Evolutionary conservation across 2,329 filamentous ascomycete species (phyloP), one percentile per base, ranked within the genome.

Genomic region (Phialophora chinensis): DNA sequence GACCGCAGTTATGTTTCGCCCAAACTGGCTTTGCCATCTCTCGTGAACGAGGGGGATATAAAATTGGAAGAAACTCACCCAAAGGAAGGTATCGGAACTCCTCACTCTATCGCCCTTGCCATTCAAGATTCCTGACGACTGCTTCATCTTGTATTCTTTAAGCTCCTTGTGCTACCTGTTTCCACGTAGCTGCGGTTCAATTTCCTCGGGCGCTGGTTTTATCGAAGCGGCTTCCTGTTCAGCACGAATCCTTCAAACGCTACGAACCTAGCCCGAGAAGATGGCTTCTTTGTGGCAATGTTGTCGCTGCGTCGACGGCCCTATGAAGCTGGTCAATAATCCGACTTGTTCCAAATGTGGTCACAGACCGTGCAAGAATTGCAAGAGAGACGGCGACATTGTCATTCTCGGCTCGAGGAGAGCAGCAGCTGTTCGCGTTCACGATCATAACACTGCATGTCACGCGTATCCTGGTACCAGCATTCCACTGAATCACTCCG

Each of bases 321-420:
- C 66, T 17, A 53, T 56, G 23, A 61, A 29, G 20, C 10, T 42
- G n/a, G 62, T 27, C 23, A 61, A 54, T 35, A 27, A 60, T n/a
- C 52, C 35, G 29, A 61, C 47, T 31, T 71, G 69, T 35, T n/a
- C 62, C 8, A 38, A 65, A 20, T 71, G 71, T 50, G 27, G 20
- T 12, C 69, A 72, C 61, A 14, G 35, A 25, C 60, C 29, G 29
- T 69, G 68, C 57, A 7, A 8, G 3, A n/a, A 27, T 2, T 69
- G 68, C 62, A 69, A 56, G 12, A 52, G 25, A 14, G 35, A 52
- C 25, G 38, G n/a, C 25, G 14, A 54, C 20, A 65, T 56, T 35
- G 25, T 44, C 12, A 29, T 50, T 42, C 54, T 29, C 23, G 49
- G 29, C 14, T 35, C 20, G 6, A 53, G 27, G 29, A 55, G 53